Evolutionary conservation across 1,139 yeast species (phyloP).

Genomic region (Debaryomycetaceae sp.): DNA sequence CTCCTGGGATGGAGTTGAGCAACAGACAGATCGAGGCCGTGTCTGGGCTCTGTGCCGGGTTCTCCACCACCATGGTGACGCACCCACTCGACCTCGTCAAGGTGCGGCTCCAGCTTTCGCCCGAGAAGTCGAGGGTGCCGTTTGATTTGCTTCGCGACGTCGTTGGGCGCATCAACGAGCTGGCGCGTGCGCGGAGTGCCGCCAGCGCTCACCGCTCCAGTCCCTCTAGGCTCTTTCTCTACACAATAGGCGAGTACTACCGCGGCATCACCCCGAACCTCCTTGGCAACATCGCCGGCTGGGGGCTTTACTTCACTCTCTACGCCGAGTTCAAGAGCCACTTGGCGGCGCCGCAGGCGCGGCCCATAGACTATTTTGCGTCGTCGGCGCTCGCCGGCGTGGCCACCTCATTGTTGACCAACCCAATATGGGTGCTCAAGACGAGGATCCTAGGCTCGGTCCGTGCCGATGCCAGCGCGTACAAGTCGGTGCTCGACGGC

Average conservation of each 20-base stretch:
- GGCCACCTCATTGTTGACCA: slow-evolving; percentile 70
- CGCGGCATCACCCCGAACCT: slow-evolving; percentile 81
- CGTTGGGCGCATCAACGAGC: slow-evolving; percentile 16
- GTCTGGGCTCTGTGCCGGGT: slow-evolving; percentile 83
- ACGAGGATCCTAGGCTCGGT: slow-evolving; percentile 75
- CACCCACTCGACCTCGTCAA: slow-evolving; percentile 90
- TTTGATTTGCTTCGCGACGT: slow-evolving; percentile 15
- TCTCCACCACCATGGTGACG: slow-evolving; percentile 69
- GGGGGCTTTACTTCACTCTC: slow-evolving; percentile 81
- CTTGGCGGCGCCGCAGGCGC: slow-evolving; percentile 13
- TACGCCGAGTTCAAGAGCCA: slow-evolving; percentile 56
- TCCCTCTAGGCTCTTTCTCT: slow-evolving; percentile 5
- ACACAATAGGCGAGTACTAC: slow-evolving; percentile 33
- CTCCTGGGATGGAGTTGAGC: too few relatives aligned
- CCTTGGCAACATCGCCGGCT: slow-evolving; percentile 78
- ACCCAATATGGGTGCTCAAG: slow-evolving; percentile 90
- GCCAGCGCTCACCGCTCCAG: slow-evolving; percentile 6
- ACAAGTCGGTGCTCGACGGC: slow-evolving; percentile 56
- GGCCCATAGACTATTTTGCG: slow-evolving; percentile 28
- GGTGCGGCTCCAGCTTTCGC: slow-evolving; percentile 62
- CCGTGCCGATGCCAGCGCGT: slow-evolving; percentile 43
- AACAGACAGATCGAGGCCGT: slow-evolving; percentile 42
- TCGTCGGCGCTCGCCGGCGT: slow-evolving; percentile 60
- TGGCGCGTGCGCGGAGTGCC: slow-evolving; percentile 11
- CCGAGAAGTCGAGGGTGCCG: slow-evolving; percentile 9